phyloP scores from a whole-genome alignment of 2,329 filamentous ascomycete species.

The Ustilaginoidea virens region DNA sequence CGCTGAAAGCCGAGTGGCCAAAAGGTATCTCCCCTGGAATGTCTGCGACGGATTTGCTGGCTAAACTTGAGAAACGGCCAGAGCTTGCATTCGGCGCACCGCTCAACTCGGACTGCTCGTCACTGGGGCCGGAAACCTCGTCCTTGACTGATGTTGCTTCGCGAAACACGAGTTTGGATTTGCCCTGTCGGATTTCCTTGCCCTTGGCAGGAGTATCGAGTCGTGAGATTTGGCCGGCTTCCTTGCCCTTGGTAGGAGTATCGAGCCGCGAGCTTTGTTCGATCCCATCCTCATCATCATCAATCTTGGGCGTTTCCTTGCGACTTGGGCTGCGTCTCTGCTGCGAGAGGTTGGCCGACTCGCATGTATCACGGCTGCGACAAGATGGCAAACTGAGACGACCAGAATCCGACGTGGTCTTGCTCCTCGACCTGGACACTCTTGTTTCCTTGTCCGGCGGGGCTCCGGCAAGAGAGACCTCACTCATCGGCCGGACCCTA shows the following conservation, averaged over 20 bases:
- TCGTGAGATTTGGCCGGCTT: constrained; percentile 12
- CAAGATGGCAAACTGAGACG: constrained; percentile 9
- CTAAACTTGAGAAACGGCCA: constrained; percentile 19
- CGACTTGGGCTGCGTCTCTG: constrained; percentile 2
- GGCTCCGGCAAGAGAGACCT: constrained; percentile 10
- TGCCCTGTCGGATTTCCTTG: too few species aligned
- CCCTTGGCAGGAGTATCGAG: constrained; percentile 6
- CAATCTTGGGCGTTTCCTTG: constrained; percentile 3
- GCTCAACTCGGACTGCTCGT: constrained; percentile 14
- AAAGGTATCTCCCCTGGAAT: constrained; percentile 42
- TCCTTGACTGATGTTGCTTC: too few species aligned
- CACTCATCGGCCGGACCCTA: constrained; percentile 13
- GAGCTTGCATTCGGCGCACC: constrained; percentile 13
- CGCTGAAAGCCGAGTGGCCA: constrained; percentile 51
- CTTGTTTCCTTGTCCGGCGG: constrained; percentile 6
- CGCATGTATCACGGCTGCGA: constrained; percentile 13
- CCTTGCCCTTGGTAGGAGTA: constrained; percentile 23
- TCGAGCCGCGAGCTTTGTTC: constrained; percentile 20
- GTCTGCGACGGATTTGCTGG: constrained; percentile 40
- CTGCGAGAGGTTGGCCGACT: constrained; percentile 10
- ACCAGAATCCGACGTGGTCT: constrained; percentile 12
- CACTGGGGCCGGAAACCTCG: constrained; percentile 14
- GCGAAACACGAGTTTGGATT: too few species aligned
- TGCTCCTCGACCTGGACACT: constrained; percentile 12
- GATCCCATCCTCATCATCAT: constrained; percentile 14